phyloP scores from a whole-genome alignment of 768 basidiomycete species.

The Rossbeevera mucosa region DNA sequence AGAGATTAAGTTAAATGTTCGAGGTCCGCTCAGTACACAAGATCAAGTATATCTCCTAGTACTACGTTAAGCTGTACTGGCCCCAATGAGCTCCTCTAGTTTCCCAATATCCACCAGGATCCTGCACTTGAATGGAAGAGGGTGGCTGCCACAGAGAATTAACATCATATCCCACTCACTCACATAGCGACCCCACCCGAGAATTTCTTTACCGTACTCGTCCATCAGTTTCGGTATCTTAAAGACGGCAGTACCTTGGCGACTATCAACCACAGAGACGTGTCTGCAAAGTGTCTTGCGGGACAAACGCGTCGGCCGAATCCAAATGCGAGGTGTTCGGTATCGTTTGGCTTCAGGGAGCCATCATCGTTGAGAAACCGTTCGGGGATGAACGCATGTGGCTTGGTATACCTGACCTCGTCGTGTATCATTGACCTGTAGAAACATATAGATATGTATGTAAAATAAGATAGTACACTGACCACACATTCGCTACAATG shows the following conservation, averaged over 20 bases:
- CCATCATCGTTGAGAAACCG: not conserved
- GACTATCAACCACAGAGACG: not conserved
- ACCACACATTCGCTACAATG: conserved; percentile 5
- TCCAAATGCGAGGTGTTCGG: not conserved
- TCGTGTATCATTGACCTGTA: not conserved
- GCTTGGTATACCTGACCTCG: not conserved
- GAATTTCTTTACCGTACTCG: not conserved
- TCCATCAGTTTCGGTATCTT: not conserved
- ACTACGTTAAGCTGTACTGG: not conserved
- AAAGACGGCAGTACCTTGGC: not conserved
- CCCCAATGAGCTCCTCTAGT: not conserved
- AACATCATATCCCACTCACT: not conserved
- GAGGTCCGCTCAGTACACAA: too few relatives aligned
- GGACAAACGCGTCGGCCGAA: not conserved
- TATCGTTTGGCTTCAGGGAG: not conserved
- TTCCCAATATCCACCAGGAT: not conserved
- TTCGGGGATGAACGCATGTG: not conserved
- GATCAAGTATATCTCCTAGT: too few relatives aligned
- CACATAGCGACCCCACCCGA: not conserved
- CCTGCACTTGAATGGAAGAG: not conserved
- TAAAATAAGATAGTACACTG: not conserved
- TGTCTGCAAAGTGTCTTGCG: not conserved
- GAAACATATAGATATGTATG: not conserved
- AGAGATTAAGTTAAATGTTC: too few relatives aligned
- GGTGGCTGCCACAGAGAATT: not conserved